Conservation (phyloP, 1,139 yeast species). For the Lipomyces yarrowii region DNA sequence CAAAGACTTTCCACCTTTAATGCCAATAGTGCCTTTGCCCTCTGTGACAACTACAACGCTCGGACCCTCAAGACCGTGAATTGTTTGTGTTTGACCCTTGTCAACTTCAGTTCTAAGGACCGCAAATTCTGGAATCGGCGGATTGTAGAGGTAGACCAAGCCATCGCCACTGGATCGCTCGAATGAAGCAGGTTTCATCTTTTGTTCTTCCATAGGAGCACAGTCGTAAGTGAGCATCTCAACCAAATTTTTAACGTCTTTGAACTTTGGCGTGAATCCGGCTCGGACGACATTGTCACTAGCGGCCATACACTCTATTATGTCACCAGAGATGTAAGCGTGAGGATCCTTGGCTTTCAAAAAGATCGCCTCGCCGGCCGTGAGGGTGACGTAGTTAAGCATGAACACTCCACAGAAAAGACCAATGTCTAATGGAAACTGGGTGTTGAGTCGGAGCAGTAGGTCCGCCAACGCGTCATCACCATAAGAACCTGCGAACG, state of each 20-base stretch:
- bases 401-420: slow-evolving; percentile 92
- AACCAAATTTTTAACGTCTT: slow-evolving; percentile 88
- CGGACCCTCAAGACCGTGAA: slow-evolving; percentile 77
- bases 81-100: slow-evolving; percentile 51
- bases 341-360: slow-evolving; percentile 97
- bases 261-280: slow-evolving; percentile 97
- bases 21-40: slow-evolving; percentile 67
- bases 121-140: slow-evolving; percentile 95
- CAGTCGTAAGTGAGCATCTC: slow-evolving; percentile 87
- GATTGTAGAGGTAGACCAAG: slow-evolving; percentile 72
- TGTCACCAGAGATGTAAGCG: slow-evolving; percentile 95
- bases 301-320: slow-evolving; percentile 99
- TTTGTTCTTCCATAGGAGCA: slow-evolving; percentile 89
- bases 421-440: slow-evolving; percentile 93
- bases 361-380: slow-evolving; percentile 96
- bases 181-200: slow-evolving; percentile 72
- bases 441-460: slow-evolving; percentile 73
- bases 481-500: slow-evolving; percentile 44
- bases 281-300: slow-evolving; percentile 97
- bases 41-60: slow-evolving; percentile 81
- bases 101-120: slow-evolving; percentile 68
- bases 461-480: slow-evolving; percentile 52
- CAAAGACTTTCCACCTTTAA: slow-evolving; percentile 44
- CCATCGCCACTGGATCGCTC: slow-evolving; percentile 62
- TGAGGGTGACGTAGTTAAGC: slow-evolving; percentile 80